A percentile compares a stretch with the other conserved stretches of the same genome.
These are phyloP conservation scores for Acorus gramineus DNA, from an alignment of 106 monocot genomes.

Conservation along the genomic window DNA sequence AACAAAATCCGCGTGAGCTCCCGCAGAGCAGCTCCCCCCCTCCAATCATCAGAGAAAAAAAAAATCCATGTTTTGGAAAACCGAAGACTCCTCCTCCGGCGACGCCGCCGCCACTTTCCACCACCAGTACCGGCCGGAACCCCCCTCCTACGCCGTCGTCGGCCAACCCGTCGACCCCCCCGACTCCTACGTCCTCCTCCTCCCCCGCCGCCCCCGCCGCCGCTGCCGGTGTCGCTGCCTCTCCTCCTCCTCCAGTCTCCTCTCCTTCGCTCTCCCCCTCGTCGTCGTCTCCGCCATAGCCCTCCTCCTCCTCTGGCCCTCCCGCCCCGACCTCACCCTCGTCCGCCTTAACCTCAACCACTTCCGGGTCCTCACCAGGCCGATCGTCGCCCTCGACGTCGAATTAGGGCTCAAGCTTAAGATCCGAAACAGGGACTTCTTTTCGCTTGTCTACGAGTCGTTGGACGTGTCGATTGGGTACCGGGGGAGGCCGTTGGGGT, in stretches of 20 bases:
- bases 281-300: neutral
- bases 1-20: too few species aligned
- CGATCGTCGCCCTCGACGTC: slow-evolving; percentile 1
- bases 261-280: neutral
- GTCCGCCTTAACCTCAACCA: neutral
- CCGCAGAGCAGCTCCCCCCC: too few species aligned
- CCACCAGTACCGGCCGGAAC: neutral
- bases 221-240: neutral
- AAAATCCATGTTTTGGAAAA: too few species aligned
- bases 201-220: neutral
- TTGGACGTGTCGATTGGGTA: slow-evolving; percentile 1
- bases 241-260: neutral
- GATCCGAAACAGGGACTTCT: slow-evolving; percentile 2
- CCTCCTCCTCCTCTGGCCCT: slow-evolving; percentile 4
- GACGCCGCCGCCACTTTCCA: neutral
- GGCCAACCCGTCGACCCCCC: neutral
- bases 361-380: neutral
- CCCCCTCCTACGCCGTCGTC: neutral
- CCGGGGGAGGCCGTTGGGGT: slow-evolving; percentile 1
- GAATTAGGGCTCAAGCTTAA: neutral
- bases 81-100: too few species aligned
- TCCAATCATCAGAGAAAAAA: too few species aligned
- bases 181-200: neutral
- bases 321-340: neutral
- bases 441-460: neutral